Evolutionary conservation across 345 rosid genomes (phyloP), one percentile per base, ranked within the genome.

Genomic region (Gossypium stocksii): DNA sequence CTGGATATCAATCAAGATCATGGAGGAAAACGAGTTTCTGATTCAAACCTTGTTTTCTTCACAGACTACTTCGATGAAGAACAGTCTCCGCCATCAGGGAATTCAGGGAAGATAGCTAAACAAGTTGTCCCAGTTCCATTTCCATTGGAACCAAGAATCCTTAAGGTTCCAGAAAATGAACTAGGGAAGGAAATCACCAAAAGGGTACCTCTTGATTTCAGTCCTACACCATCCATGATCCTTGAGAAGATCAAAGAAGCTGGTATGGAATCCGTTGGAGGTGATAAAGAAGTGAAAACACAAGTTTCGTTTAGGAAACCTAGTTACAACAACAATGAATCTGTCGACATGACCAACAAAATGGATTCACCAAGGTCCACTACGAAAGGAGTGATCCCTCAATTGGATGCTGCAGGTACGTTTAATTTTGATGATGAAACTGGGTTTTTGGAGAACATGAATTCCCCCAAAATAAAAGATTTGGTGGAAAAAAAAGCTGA

Each of bases 281-380:
- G 81, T 61, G 92, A 86, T 80, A 89, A 83, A 78, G 93, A 90
- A 54, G 82, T 85, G 77, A 89, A 82, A 34, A 88, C 97, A 49
- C 91, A 88, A 79, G 89, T 94, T 78, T 92, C 87, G 97, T 94
- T 94, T 87, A 92, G 86, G 89, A 92, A 85, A 81, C 73, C 73
- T 34, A 78, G 78, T 84, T 90, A 84, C 88, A 95, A 90, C 56
- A 51, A 51, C 83, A 83, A 81, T 80, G 86, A 94, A 94, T 94
- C 89, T 67, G 93, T 82, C 95, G 98, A 94, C 97, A 90, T 92
- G 97, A 57, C 75, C 65, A 27, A 70, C 43, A 94, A 86, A 86
- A 46, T 91, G 89, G 93, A 87, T 82, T 82, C 91, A 17, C 95
- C 93, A 13, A 86, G 74, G 82, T 85, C 94, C 59, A 77, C 80